Conservation (phyloP, 2,329 filamentous ascomycete genomes). For the Colletotrichum costaricense region DNA sequence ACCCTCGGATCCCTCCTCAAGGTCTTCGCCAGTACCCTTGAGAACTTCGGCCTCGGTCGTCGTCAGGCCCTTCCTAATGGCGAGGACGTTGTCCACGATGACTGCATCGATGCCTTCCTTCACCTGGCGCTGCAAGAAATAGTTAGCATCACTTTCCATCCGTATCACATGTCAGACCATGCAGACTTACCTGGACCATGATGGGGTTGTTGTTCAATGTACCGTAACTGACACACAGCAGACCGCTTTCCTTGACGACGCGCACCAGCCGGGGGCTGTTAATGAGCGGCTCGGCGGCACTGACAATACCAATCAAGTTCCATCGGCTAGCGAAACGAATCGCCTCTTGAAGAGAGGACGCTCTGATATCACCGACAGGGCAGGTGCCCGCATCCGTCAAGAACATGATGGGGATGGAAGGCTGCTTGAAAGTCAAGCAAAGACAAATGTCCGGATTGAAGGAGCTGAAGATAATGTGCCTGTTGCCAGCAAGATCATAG, state of each 20-base stretch:
- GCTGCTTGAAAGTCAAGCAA: conserved; percentile 95
- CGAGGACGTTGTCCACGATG: conserved; percentile 94
- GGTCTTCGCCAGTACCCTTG: conserved; percentile 36
- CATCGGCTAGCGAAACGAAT: conserved; percentile 94
- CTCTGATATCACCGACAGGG: conserved; percentile 87
- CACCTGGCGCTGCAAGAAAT: conserved; percentile 76
- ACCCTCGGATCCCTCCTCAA: conserved; percentile 25
- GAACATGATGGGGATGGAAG: conserved; percentile 95
- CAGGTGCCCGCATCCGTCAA: conserved; percentile 88
- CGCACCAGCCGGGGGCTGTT: conserved; percentile 88
- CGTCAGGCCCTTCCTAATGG: conserved; percentile 90
- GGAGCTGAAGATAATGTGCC: conserved; percentile 97
- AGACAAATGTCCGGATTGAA: conserved; percentile 99
- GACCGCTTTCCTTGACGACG: conserved; percentile 92
- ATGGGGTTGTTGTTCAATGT: conserved; percentile 86
- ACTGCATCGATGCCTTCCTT: conserved; percentile 97
- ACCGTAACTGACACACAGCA: conserved; percentile 98
- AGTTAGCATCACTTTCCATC: conserved; percentile 1
- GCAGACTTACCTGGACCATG: conserved; percentile 80
- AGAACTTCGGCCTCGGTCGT: conserved; percentile 41
- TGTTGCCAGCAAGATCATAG: conserved; percentile 82
- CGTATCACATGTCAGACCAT: neutral
- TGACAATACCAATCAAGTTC: conserved; percentile 94
- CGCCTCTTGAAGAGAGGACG: conserved; percentile 92
- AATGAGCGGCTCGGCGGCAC: conserved; percentile 87